Evolutionary conservation across 2,329 filamentous ascomycete species (phyloP).

Genomic region (Gyromitra esculenta): DNA sequence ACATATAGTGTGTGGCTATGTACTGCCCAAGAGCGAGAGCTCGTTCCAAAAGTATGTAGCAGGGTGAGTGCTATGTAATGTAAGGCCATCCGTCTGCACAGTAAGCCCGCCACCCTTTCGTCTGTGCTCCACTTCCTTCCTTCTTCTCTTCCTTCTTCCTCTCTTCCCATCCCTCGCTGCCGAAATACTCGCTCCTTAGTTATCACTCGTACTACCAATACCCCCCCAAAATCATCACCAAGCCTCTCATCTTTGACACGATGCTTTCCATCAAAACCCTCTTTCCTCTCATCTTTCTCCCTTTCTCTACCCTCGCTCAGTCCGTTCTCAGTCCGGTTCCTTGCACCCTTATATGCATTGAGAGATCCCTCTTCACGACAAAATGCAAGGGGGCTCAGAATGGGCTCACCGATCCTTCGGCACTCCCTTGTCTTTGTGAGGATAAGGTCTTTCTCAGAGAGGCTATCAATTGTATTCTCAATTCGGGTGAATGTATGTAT

Average conservation of each 20-base stretch:
- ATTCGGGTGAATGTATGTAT: conserved; percentile 40
- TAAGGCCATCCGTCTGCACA: not conserved
- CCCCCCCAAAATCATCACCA: not conserved
- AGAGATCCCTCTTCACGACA: conserved; percentile 9
- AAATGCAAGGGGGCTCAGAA: conserved; percentile 8
- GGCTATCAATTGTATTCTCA: conserved; percentile 29
- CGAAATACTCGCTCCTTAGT: not conserved
- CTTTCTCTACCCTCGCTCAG: conserved; percentile 17
- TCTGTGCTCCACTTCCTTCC: not conserved
- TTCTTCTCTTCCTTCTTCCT: not conserved
- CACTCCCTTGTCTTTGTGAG: conserved; percentile 33
- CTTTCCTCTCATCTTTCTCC: conserved; percentile 4
- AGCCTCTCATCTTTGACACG: not conserved
- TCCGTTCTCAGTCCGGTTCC: conserved; percentile 18
- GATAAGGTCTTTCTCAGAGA: conserved; percentile 23
- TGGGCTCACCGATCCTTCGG: conserved; percentile 29
- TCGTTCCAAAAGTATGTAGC: not conserved
- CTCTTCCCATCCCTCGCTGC: not conserved
- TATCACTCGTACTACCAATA: not conserved
- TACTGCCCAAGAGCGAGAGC: not conserved
- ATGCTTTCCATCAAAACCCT: conserved; percentile 22
- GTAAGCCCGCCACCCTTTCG: not conserved
- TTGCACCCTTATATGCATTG: conserved; percentile 34
- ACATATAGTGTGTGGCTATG: too few species aligned
- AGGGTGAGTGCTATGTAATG: too few species aligned